Evolutionary conservation across 108 stramenopile species (phyloP).

Genomic region (Asterionellopsis glacialis): DNA sequence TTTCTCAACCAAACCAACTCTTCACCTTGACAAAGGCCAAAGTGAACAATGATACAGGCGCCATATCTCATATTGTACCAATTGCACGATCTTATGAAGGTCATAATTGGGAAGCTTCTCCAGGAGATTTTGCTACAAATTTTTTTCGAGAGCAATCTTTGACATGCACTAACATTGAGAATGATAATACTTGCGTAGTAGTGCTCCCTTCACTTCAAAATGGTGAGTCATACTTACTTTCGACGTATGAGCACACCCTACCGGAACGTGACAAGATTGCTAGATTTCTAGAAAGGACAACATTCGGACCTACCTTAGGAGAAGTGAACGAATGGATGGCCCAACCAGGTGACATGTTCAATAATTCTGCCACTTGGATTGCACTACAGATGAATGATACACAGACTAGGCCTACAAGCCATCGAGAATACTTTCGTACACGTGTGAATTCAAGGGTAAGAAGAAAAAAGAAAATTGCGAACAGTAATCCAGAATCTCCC

Average conservation of each 20-base stretch:
- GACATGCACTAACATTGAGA: background rate
- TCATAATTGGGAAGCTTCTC: slow-evolving; percentile 49
- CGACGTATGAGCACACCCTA: background rate
- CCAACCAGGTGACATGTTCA: too few species aligned
- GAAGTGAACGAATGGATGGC: slow-evolving; percentile 13
- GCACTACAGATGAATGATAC: too few species aligned
- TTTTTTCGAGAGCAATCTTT: too few species aligned
- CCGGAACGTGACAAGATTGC: slow-evolving; percentile 30
- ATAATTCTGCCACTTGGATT: too few species aligned
- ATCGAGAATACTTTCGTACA: background rate
- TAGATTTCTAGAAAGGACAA: slow-evolving; percentile 45
- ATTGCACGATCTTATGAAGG: slow-evolving; percentile 62
- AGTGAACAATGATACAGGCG: background rate
- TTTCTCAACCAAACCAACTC: background rate
- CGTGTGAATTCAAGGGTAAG: slow-evolving; percentile 14
- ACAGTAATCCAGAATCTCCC: too few species aligned
- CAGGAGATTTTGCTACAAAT: slow-evolving; percentile 26
- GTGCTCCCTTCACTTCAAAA: background rate
- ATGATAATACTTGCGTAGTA: background rate
- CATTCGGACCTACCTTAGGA: slow-evolving; percentile 38
- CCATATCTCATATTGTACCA: slow-evolving; percentile 18
- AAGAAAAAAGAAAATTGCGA: too few species aligned
- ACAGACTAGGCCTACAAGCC: background rate
- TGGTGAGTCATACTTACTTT: slow-evolving; percentile 3
- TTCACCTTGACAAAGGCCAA: background rate